These are phyloP conservation scores for Termitomyces sp. DNA, from an alignment of 768 basidiomycete genomes.

Conservation along the genomic window DNA sequence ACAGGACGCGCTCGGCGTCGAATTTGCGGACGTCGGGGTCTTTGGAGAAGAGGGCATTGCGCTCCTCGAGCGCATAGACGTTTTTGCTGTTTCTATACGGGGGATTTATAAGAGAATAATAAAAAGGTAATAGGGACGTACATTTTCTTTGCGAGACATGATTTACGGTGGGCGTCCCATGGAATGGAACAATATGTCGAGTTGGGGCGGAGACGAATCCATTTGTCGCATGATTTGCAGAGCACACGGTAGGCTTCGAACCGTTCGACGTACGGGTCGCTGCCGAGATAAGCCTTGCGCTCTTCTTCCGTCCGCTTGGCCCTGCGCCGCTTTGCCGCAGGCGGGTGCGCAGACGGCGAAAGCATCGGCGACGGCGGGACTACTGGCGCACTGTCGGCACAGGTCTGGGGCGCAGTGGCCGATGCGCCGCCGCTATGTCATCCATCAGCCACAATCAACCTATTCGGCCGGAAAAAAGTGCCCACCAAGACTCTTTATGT, in stretches of 20 bases:
- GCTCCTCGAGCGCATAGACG: slow-evolving; percentile 56
- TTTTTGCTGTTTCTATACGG: slow-evolving; percentile 39
- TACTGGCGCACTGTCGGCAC: neutral
- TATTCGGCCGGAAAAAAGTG: neutral
- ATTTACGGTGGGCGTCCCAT: slow-evolving; percentile 84
- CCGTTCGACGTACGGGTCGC: slow-evolving; percentile 75
- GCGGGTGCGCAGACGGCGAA: slow-evolving; percentile 26
- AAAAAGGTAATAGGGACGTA: slow-evolving; percentile 27
- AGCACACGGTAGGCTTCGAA: slow-evolving; percentile 80
- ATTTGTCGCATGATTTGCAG: slow-evolving; percentile 79
- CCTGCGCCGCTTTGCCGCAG: slow-evolving; percentile 61
- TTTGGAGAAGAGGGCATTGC: slow-evolving; percentile 52
- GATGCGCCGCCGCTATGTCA: neutral
- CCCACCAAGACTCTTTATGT: slow-evolving; percentile 59
- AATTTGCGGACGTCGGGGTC: slow-evolving; percentile 75
- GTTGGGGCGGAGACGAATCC: slow-evolving; percentile 83
- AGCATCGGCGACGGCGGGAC: neutral
- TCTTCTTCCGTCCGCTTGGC: slow-evolving; percentile 78
- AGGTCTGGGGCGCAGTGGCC: slow-evolving; percentile 15
- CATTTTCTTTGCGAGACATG: slow-evolving; percentile 78
- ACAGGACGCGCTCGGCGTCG: slow-evolving; percentile 68
- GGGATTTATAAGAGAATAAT: slow-evolving; percentile 10
- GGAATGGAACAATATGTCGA: slow-evolving; percentile 88
- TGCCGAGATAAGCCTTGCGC: slow-evolving; percentile 64
- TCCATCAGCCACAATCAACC: neutral